Evolutionary conservation across 179 eudicot species (phyloP).

Genomic region (Heliamphora ciliata): DNA sequence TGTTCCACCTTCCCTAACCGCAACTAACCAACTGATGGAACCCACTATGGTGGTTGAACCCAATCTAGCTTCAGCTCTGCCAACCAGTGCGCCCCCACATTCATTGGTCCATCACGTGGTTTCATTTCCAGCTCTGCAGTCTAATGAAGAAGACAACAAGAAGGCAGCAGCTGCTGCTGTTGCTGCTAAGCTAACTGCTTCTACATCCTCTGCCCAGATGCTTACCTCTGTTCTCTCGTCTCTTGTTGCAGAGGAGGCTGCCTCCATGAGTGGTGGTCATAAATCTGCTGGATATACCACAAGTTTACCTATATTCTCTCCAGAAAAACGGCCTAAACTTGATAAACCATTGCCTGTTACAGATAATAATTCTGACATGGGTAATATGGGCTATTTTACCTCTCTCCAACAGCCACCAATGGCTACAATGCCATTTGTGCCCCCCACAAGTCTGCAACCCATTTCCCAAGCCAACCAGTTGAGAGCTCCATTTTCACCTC

Average conservation of each 20-base stretch:
- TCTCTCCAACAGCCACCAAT: conserved; percentile 27
- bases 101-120: conserved; percentile 28
- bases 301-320: conserved; percentile 34
- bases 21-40: conserved; percentile 24
- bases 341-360: conserved; percentile 31
- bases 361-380: conserved; percentile 36
- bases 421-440: conserved; percentile 19
- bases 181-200: conserved; percentile 88
- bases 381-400: conserved; percentile 33
- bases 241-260: conserved; percentile 81
- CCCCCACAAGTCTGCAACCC: conserved; percentile 18
- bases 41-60: conserved; percentile 23
- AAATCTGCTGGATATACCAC: conserved; percentile 34
- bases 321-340: conserved; percentile 52
- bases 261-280: conserved; percentile 41
- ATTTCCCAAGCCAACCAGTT: conserved; percentile 28
- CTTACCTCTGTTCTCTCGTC: conserved; percentile 78
- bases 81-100: conserved; percentile 21
- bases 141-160: conserved; percentile 65
- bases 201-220: conserved; percentile 92
- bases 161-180: conserved; percentile 89
- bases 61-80: conserved; percentile 21
- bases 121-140: conserved; percentile 36
- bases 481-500: conserved; percentile 35
- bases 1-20: conserved; percentile 21